Conservation (phyloP, 1,284 basidiomycete genomes). For the Melampsora americana region DNA sequence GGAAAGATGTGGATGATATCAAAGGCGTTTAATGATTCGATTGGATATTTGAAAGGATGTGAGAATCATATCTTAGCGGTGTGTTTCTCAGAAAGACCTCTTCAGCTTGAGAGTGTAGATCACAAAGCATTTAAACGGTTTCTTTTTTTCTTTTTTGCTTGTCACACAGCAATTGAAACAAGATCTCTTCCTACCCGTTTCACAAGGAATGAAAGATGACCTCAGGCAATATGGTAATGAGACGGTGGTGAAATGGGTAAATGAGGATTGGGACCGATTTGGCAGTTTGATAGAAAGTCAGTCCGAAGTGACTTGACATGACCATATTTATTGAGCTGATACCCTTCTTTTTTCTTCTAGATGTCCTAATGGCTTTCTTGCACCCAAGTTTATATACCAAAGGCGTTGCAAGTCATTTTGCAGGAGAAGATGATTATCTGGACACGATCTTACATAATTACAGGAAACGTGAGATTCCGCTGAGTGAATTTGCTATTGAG, state of each 20-base stretch:
- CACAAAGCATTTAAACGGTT: not conserved
- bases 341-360: slow-evolving; percentile 8
- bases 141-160: not conserved
- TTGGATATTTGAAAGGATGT: slow-evolving; percentile 44
- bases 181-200: slow-evolving; percentile 32
- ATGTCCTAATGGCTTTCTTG: slow-evolving; percentile 43
- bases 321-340: not conserved
- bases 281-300: slow-evolving; percentile 39
- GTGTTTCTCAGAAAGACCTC: slow-evolving; percentile 2
- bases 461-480: slow-evolving; percentile 33
- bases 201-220: slow-evolving; percentile 30
- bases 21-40: slow-evolving; percentile 26
- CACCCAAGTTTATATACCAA: slow-evolving; percentile 32
- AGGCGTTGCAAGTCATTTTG: slow-evolving; percentile 33
- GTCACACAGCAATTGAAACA: slow-evolving; percentile 37
- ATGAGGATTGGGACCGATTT: slow-evolving; percentile 44
- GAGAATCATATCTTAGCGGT: slow-evolving; percentile 36
- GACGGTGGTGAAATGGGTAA: slow-evolving; percentile 35
- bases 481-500: slow-evolving; percentile 44
- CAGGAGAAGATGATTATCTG: slow-evolving; percentile 43
- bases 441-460: slow-evolving; percentile 42
- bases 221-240: slow-evolving; percentile 34
- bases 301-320: not conserved
- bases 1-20: slow-evolving; percentile 33
- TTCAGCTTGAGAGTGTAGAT: not conserved